These are phyloP conservation scores for Pseudogymnoascus sp. DNA, from an alignment of 2,329 filamentous ascomycete species.

Conservation along the genomic window DNA sequence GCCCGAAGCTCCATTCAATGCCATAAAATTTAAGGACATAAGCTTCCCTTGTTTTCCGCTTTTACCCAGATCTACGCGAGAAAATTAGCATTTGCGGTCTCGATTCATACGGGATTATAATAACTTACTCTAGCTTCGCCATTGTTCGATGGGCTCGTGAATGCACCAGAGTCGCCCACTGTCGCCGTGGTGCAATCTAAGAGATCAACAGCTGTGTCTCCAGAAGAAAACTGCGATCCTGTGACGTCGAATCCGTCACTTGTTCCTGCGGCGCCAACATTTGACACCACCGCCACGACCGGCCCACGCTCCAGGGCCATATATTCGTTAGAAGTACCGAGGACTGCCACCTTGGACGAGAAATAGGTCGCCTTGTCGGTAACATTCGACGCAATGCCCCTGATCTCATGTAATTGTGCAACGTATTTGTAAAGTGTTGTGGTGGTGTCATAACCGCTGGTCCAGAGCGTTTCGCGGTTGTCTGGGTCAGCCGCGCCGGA, in stretches of 20 bases:
- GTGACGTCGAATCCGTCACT: background rate
- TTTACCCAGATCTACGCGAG: background rate
- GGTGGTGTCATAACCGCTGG: constrained; percentile 32
- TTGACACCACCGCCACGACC: background rate
- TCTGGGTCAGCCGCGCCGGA: constrained; percentile 31
- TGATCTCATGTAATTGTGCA: background rate
- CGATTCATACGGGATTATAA: background rate
- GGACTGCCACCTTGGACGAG: background rate
- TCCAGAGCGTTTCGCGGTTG: constrained; percentile 39
- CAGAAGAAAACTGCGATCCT: constrained; percentile 1
- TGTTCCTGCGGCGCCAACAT: background rate
- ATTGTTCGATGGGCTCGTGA: constrained; percentile 12
- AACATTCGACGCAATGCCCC: background rate
- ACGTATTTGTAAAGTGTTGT: constrained; percentile 34
- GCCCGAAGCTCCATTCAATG: background rate
- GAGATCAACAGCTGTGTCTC: constrained; percentile 16
- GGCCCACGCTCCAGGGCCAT: background rate
- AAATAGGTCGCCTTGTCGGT: constrained; percentile 1
- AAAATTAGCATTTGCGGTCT: background rate
- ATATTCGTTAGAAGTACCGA: background rate
- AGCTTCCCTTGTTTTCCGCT: background rate
- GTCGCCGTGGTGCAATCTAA: constrained; percentile 9
- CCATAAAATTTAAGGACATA: background rate
- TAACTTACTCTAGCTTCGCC: constrained; percentile 9
- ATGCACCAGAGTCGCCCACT: constrained; percentile 8